Evolutionary conservation across 2,329 filamentous ascomycete species (phyloP).

Genomic region (Aureobasidium leucospermi): DNA sequence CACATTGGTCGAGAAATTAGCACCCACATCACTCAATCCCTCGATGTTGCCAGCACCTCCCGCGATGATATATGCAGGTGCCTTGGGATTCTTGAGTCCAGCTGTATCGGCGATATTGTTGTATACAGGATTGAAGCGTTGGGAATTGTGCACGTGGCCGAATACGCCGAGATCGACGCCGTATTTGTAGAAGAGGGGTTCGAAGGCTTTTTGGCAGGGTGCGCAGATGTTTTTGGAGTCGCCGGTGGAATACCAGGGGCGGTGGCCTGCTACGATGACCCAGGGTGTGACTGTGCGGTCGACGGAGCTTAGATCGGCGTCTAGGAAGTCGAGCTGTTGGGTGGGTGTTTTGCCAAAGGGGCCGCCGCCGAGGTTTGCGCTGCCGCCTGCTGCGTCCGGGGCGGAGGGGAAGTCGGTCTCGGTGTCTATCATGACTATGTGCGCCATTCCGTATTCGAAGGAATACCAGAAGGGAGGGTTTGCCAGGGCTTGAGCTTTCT

Average conservation of each 20-base stretch:
- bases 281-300: slow-evolving; percentile 50
- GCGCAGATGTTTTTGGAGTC: slow-evolving; percentile 31
- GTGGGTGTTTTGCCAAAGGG: slow-evolving; percentile 40
- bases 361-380: slow-evolving; percentile 37
- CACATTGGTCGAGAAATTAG: slow-evolving; percentile 36
- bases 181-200: slow-evolving; percentile 47
- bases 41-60: slow-evolving; percentile 53
- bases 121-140: slow-evolving; percentile 41
- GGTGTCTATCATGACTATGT: slow-evolving; percentile 49
- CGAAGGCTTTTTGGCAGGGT: slow-evolving; percentile 47
- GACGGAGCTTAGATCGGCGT: slow-evolving; percentile 49
- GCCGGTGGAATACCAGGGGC: slow-evolving; percentile 35
- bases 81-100: slow-evolving; percentile 44
- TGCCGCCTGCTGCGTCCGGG: slow-evolving; percentile 39
- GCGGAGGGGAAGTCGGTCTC: slow-evolving; percentile 50
- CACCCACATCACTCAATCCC: slow-evolving; percentile 39
- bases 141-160: slow-evolving; percentile 53
- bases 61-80: slow-evolving; percentile 49
- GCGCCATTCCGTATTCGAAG: slow-evolving; percentile 53
- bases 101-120: slow-evolving; percentile 31
- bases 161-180: slow-evolving; percentile 52
- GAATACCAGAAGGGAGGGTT: slow-evolving; percentile 47
- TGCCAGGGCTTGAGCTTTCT: slow-evolving; percentile 38
- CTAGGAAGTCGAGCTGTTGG: slow-evolving; percentile 50
- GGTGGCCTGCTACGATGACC: slow-evolving; percentile 39